Base-by-base conservation (phyloP, 2,329 filamentous ascomycete genomes). In the Fusarium coicis region DNA sequence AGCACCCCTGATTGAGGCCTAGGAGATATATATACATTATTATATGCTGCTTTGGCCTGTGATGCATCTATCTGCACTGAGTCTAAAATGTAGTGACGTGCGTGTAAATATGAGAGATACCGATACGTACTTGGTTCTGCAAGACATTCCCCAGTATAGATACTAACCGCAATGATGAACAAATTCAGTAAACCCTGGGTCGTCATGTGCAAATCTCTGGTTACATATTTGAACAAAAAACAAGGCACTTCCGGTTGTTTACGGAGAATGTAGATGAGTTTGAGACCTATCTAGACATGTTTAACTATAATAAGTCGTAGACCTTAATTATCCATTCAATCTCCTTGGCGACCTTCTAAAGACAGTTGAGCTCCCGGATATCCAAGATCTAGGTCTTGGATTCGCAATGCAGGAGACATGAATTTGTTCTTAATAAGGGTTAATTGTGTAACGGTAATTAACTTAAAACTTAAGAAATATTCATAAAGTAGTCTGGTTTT, bases 121-220 rank as follows among this genome's bases (percentile, higher is more conserved):
- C 5, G 10, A 16, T 2, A 49, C 14, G 30, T n/a, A 12, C 10
- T 49, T n/a, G 7, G 28, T n/a, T 49, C 4, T 11, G 0, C 15
- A 18, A 32, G 3, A 18, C 0, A 2, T 12, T 4, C 15, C 5
- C 3, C 3, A 12, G 15, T 18, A 6, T 3, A 12, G 11, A n/a
- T 2, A 4, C 5, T 49, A 4, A 7, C 3, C 12, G 4, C 1
- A 30, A 7, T 0, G 18, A n/a, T 8, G 15, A n/a, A 12, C 0
- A 1, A 32, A 11, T n/a, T 5, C 10, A 18, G 0, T 18, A 6
- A n/a, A 18, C 5, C 10, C 0, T 12, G 4, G 4, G 6, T 4
- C 10, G 10, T 49, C 3, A 18, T 5, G 3, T n/a, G 5, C 4
- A 18, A n/a, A 2, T 4, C 7, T 4, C 15, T 49, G 0, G 21